These are phyloP conservation scores for Tillandsia fasciculata DNA, from an alignment of 176 grass and related monocot genomes.

Conservation along the genomic window DNA sequence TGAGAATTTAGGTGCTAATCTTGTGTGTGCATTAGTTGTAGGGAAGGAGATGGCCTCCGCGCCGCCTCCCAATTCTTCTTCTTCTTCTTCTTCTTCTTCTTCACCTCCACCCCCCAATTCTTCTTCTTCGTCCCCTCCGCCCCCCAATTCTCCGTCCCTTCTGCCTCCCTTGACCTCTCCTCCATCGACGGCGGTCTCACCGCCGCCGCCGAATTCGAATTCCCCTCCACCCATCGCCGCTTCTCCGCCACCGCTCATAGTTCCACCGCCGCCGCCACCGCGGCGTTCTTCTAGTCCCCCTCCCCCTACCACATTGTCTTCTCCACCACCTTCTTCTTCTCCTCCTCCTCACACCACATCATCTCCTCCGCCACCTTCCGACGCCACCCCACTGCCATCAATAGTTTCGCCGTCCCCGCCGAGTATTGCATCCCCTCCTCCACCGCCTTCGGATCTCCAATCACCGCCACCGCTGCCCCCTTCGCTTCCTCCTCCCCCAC, in stretches of 20 bases:
- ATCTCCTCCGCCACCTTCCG: slow-evolving; percentile 5
- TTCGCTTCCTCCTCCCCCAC: not conserved
- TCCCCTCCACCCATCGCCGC: not conserved
- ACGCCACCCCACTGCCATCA: not conserved
- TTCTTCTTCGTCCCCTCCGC: not conserved
- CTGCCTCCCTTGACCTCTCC: not conserved
- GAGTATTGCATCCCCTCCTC: not conserved
- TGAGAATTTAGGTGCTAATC: not conserved
- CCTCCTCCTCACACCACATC: slow-evolving; percentile 11
- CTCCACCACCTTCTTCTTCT: not conserved
- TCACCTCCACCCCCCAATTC: not conserved
- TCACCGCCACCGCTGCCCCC: slow-evolving; percentile 14
- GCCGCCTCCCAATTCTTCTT: not conserved
- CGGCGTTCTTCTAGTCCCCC: not conserved
- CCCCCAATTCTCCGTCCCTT: not conserved
- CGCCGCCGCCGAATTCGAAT: not conserved
- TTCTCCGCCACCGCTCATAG: slow-evolving; percentile 8
- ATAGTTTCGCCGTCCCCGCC: slow-evolving; percentile 1
- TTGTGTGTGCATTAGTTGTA: not conserved
- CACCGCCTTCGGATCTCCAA: slow-evolving; percentile 11
- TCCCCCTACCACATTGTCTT: slow-evolving; percentile 12
- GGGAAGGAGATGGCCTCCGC: slow-evolving; percentile 1
- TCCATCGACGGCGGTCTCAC: not conserved
- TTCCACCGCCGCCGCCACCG: slow-evolving; percentile 6
- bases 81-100: not conserved